Evolutionary conservation across 768 basidiomycete species (phyloP).

Genomic region (Auricularia sp.): DNA sequence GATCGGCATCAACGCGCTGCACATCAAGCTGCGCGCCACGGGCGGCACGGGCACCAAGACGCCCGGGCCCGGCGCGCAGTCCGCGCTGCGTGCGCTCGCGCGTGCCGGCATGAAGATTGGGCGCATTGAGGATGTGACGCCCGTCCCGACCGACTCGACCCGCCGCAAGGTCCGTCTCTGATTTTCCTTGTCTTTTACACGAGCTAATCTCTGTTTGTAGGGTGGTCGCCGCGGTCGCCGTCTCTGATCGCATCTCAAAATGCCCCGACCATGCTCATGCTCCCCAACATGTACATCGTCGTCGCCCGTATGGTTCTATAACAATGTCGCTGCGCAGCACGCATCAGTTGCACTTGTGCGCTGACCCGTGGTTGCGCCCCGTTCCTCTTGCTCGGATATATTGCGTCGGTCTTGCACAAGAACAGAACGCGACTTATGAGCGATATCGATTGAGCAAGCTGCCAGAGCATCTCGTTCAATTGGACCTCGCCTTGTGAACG

Average conservation of each 20-base stretch:
- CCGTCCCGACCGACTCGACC: constrained; percentile 93
- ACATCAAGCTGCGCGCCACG: constrained; percentile 98
- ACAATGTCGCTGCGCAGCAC: neutral
- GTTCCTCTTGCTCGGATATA: too few species aligned
- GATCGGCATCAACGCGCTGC: constrained; percentile 95
- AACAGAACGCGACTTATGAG: too few species aligned
- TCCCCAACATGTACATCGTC: neutral
- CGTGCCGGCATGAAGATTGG: constrained; percentile 98
- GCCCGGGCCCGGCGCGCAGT: constrained; percentile 96
- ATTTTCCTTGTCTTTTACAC: neutral
- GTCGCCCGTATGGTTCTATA: neutral
- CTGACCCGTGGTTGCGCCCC: constrained; percentile 4
- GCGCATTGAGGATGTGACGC: constrained; percentile 96
- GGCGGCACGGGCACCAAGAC: constrained; percentile 98
- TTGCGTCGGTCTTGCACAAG: too few species aligned
- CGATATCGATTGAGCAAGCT: too few species aligned
- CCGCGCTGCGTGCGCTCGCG: constrained; percentile 93
- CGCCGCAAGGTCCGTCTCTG: constrained; percentile 71
- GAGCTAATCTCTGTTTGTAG: constrained; percentile 26
- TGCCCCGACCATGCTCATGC: neutral
- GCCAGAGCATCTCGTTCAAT: too few species aligned
- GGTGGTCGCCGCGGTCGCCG: constrained; percentile 99
- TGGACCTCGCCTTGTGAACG: too few species aligned
- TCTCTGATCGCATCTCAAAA: constrained; percentile 31
- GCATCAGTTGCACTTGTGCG: neutral